Base-by-base conservation (phyloP, 352 stramenopile species). In the Stephanocyclus meneghinianus region DNA sequence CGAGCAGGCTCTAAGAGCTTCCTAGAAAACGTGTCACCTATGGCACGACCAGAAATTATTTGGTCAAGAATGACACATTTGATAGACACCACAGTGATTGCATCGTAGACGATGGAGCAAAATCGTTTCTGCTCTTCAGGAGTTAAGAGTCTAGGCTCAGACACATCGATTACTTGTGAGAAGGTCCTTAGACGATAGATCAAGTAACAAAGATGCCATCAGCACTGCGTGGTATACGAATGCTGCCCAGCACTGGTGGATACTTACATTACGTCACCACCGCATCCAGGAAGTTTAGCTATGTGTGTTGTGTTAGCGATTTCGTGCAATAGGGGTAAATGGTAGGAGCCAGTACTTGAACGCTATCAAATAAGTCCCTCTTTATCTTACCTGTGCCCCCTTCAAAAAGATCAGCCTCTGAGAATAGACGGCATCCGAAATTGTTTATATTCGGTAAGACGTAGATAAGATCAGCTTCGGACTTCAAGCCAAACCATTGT, bases 361-460 rank as follows among this genome's bases (percentile, higher is more conserved):
- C 5, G 53, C 37, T n/a, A 5, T 21, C 35, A 8, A 62, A 18
- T 44, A 59, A 16, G 40, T 62, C 26, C 4, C 2, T 42, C 0
- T 26, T 42, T 15, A 56, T 32, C 60, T 57, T 18, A 68, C 60
- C 32, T 44, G 37, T 50, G 66, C 73, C 71, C 29, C 45, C 67
- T 13, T n/a, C 37, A 63, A 70, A 84, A 37, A 84, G 59, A 74
- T 80, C 50, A 42, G 7, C 15, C 60, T 86, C 79, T 40, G 79
- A 74, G 40, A 71, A 83, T 2, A 86, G 30, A 21, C 60, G 13
- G 65, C 79, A 86, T n/a, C 79, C 79, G 71, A 86, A 83, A 61
- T 81, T 86, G 15, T n/a, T 26, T 0, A 61, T 21, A 48, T 86
- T 86, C 51, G 79, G 79, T 2, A 86, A 48, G 1, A 81, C 62